Base-by-base conservation (phyloP, 2,329 filamentous ascomycete species). In the Dryadomyces sulphureus region DNA sequence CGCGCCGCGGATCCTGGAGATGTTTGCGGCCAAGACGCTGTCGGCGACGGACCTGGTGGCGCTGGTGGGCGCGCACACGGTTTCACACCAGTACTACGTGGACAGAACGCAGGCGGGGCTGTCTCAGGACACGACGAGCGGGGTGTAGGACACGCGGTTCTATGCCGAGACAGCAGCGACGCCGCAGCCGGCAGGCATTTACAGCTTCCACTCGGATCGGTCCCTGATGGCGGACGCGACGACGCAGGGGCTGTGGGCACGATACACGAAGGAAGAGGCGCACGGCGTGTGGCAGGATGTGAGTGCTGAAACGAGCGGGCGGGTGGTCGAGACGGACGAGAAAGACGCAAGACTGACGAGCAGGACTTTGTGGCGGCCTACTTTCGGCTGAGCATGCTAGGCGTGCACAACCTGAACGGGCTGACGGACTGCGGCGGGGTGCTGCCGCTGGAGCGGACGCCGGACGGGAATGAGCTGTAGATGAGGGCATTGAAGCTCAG, bases 361-460 rank as follows among this genome's bases (percentile, higher is more conserved):
- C 22, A 68, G 64, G 70, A 68, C 39, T 77, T 72, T 46, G 64
- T 71, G 2, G 61, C 63, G 32, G 72, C 69, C 12, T 76, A 76
- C 52, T 63, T 73, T 39, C 69, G 72, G 20, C 60, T 77, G 34
- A 71, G 66, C 27, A 59, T 77, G 3, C 65, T 77, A 11, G 73
- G 73, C 3, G 71, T 76, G 14, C 65, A 70, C 53, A 74, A 75
- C 54, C 69, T 77, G 56, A 75, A 76, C 56, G 56, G 62, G 20
- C 58, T 77, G 36, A 24, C 25, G 36, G 43, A 43, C 19, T 34
- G 38, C 39, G 22, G 43, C 11, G 20, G 32, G 1, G 32, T 45
- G 30, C 16, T 45, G 43, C 43, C 43, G 12, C 7, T 7, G 14
- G 24, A 24, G 25, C 14, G 25, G 35, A 27, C 7, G n/a, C 34